Base-by-base conservation (phyloP, 495 filamentous ascomycete genomes). In the Lentithecium fluviatile region DNA sequence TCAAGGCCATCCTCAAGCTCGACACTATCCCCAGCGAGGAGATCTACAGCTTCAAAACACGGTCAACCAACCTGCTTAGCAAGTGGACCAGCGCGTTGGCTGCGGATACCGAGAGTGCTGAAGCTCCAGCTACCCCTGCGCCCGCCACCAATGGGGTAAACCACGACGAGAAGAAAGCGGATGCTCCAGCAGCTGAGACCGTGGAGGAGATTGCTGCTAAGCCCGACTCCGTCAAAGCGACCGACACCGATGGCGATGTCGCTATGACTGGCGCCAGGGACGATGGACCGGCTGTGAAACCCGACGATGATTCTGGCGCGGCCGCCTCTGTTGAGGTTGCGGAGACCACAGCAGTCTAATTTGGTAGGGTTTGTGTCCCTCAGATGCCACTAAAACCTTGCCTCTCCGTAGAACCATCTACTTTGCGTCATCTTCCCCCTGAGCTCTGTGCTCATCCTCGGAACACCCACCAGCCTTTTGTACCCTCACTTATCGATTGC, bases 1-100 rank as follows among this genome's bases (percentile, higher is more conserved):
- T 96, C 46, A 92, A 90, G 76, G 89, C 84, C 40, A 93, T 97
- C 68, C 78, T 95, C 65, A 95, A 94, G 76, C 79, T 96, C 2
- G 74, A 80, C 17, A 78, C 80, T 3, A 95, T 96, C 60, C 91
- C 91, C 4, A 85, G 84, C 40, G 91, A 97, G 52, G 87, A 90
- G 25, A 86, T 93, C 58, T 92, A 85, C 75, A 77, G 86, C 25
- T 92, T 96, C 84, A 91, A 90, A 73, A 74, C 83, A 49, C 86
- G 91, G 32, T 88, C 88, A 37, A 80, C 87, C 58, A 76, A 78
- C 17, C 79, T 96, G 36, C 76, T 96, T 15, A 84, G 86, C 54
- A 86, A 82, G 73, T 96, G 91, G 91, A 93, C 89, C 73, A 85
- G 84, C 69, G 79, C 88, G 5, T 77, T 95, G n/a, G 82, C 85